These are phyloP conservation scores for Naematelia aurantialba DNA, from an alignment of 768 basidiomycete genomes.

Conservation along the genomic window DNA sequence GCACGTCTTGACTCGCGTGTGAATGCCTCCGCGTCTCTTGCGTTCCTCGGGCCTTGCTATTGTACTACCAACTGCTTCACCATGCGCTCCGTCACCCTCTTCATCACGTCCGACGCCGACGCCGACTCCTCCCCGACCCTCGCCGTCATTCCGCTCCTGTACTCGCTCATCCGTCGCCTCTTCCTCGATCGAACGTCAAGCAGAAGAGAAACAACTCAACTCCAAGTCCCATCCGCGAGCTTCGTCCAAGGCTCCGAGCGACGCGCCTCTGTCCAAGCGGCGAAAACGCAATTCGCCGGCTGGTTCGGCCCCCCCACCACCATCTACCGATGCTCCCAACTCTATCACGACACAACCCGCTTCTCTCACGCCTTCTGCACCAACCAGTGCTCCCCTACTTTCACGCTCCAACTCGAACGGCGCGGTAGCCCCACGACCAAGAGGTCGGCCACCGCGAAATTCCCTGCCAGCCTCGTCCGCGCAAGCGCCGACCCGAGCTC, in stretches of 20 bases:
- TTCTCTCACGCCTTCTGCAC: neutral
- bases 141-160: neutral
- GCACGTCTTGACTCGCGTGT: too few relatives aligned
- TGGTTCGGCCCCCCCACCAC: neutral
- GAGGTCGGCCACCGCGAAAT: neutral
- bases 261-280: neutral
- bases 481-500: neutral
- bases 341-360: neutral
- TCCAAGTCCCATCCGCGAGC: neutral
- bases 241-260: neutral
- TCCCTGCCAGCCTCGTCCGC: neutral
- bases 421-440: neutral
- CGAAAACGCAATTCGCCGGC: neutral
- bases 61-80: neutral
- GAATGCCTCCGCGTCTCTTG: neutral
- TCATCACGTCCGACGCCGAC: slow-evolving; percentile 1
- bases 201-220: slow-evolving; percentile 17
- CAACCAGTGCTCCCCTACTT: neutral
- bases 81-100: neutral
- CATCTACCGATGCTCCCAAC: neutral
- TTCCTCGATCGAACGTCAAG: slow-evolving; percentile 4
- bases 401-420: slow-evolving; percentile 2
- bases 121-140: neutral
- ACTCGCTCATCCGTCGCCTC: neutral
- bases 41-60: neutral